phyloP scores from a whole-genome alignment of 2,329 filamentous ascomycete genomes.

The Penicillium sp. region DNA sequence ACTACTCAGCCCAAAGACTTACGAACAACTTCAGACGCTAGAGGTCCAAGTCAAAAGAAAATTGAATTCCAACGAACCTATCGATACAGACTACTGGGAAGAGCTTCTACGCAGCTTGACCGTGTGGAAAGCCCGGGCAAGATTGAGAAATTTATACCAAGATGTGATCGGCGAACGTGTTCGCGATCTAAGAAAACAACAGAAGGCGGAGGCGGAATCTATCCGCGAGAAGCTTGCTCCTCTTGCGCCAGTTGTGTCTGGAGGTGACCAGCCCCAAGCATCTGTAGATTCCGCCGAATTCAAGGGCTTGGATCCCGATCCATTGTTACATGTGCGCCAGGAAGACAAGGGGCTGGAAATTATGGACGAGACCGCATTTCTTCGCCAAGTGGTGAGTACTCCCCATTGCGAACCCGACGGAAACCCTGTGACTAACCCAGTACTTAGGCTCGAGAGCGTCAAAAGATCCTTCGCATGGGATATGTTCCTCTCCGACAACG shows the following conservation, averaged over 20 bases:
- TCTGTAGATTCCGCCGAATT: constrained; percentile 44
- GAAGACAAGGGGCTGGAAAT: constrained; percentile 68
- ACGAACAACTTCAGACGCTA: constrained; percentile 82
- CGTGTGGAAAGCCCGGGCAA: constrained; percentile 91
- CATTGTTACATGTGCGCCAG: constrained; percentile 66
- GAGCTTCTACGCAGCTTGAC: constrained; percentile 83
- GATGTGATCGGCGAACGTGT: constrained; percentile 74
- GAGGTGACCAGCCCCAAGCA: constrained; percentile 10
- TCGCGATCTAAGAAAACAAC: constrained; percentile 68
- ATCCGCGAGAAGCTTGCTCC: constrained; percentile 61
- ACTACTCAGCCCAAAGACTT: constrained; percentile 81
- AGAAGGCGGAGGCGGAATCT: constrained; percentile 69
- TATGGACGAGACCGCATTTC: constrained; percentile 64
- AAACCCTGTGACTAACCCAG: constrained; percentile 20
- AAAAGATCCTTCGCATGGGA: constrained; percentile 67
- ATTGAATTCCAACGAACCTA: constrained; percentile 83
- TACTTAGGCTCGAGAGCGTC: constrained; percentile 59
- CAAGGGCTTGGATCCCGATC: constrained; percentile 66
- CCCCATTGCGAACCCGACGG: background rate
- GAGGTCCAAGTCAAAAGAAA: constrained; percentile 88
- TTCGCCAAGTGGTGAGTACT: constrained; percentile 59
- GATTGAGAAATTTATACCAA: constrained; percentile 77
- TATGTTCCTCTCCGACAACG: constrained; percentile 68
- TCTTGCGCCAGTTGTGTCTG: constrained; percentile 50
- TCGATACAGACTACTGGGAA: constrained; percentile 98